phyloP scores from a whole-genome alignment of 768 basidiomycete genomes.

The Lactifluus subvellereus region DNA sequence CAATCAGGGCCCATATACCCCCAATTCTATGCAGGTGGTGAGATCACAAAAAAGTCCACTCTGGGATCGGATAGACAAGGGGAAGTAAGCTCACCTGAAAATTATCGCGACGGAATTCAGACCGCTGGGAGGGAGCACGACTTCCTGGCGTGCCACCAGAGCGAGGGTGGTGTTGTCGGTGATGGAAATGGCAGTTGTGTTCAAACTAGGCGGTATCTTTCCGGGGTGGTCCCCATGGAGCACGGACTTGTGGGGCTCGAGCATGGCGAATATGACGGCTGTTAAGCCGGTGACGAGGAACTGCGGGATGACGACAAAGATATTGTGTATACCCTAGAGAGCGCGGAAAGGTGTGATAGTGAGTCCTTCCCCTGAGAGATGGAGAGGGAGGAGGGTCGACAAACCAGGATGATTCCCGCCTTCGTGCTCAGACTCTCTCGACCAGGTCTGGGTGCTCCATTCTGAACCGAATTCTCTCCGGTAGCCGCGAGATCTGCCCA shows the following conservation, averaged over 20 bases:
- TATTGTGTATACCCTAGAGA: slow-evolving; percentile 85
- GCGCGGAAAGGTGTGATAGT: background rate
- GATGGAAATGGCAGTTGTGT: background rate
- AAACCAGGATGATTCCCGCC: slow-evolving; percentile 81
- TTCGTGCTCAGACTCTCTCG: slow-evolving; percentile 57
- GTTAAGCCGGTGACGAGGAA: slow-evolving; percentile 87
- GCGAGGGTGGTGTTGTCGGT: background rate
- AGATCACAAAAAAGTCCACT: background rate
- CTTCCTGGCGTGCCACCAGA: slow-evolving; percentile 3
- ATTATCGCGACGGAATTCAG: slow-evolving; percentile 39
- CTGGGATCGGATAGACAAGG: background rate
- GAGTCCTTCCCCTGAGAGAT: background rate
- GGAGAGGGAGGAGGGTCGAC: slow-evolving; percentile 27
- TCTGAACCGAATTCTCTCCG: slow-evolving; percentile 3
- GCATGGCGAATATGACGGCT: slow-evolving; percentile 77
- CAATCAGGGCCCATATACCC: slow-evolving; percentile 26
- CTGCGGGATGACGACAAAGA: slow-evolving; percentile 91
- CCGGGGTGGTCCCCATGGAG: slow-evolving; percentile 22
- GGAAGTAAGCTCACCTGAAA: slow-evolving; percentile 31
- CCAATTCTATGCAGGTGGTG: slow-evolving; percentile 21
- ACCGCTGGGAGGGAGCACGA: slow-evolving; percentile 24
- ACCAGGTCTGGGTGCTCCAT: background rate
- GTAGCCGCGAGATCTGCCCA: slow-evolving; percentile 16
- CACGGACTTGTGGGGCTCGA: slow-evolving; percentile 57
- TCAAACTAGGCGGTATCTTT: slow-evolving; percentile 11